phyloP scores from a whole-genome alignment of 2,329 filamentous ascomycete genomes.

The Fusarium pilosicola region DNA sequence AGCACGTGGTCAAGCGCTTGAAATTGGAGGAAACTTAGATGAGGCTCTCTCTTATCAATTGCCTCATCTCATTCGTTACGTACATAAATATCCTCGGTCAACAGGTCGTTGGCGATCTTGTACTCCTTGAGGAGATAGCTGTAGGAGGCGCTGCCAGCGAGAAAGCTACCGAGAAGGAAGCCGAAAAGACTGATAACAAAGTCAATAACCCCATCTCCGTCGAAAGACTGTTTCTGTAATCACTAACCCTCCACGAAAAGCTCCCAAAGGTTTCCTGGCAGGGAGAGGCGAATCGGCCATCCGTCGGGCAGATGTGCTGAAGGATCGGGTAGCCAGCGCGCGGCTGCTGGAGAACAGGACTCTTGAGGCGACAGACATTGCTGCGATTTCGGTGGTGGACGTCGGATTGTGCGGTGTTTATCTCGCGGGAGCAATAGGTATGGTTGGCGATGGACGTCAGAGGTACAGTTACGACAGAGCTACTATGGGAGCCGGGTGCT shows the following conservation, averaged over 20 bases:
- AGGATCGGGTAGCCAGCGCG: slow-evolving; percentile 52
- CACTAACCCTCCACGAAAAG: slow-evolving; percentile 70
- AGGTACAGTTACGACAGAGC: slow-evolving; percentile 17
- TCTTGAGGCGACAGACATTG: slow-evolving; percentile 58
- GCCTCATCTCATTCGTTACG: slow-evolving; percentile 53
- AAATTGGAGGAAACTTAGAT: background rate
- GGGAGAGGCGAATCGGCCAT: slow-evolving; percentile 59
- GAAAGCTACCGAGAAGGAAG: slow-evolving; percentile 85
- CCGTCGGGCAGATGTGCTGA: slow-evolving; percentile 63
- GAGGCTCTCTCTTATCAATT: background rate
- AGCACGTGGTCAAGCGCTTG: background rate
- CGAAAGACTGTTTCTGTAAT: background rate
- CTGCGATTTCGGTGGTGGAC: slow-evolving; percentile 22
- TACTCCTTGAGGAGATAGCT: slow-evolving; percentile 95
- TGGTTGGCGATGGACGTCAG: slow-evolving; percentile 36
- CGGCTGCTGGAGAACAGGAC: slow-evolving; percentile 55
- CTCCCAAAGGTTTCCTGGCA: slow-evolving; percentile 67
- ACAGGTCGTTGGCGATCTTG: slow-evolving; percentile 89
- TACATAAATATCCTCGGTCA: slow-evolving; percentile 97
- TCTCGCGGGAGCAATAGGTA: slow-evolving; percentile 23
- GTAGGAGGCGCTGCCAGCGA: slow-evolving; percentile 85
- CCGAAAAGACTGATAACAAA: slow-evolving; percentile 76
- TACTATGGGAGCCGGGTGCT: slow-evolving; percentile 36
- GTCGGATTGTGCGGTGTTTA: slow-evolving; percentile 28
- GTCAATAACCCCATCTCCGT: slow-evolving; percentile 12